Evolutionary conservation across 139 green algal genomes (phyloP).

Genomic region (Tetradesmus obliquus): DNA sequence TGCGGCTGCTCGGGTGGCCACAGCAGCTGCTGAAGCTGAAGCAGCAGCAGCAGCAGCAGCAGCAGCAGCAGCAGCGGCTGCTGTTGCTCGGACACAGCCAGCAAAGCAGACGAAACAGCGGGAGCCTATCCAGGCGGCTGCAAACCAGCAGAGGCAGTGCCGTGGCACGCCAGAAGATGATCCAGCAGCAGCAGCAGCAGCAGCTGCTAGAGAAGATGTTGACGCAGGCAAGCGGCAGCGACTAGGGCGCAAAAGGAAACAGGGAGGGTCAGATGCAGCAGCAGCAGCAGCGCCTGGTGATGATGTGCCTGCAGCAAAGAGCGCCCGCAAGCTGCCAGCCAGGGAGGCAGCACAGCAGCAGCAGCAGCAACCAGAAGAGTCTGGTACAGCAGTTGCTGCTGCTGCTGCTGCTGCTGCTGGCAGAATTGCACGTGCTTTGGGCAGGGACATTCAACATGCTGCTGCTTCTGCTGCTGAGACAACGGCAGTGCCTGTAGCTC

Average conservation of each 20-base stretch:
- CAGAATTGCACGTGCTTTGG: not conserved
- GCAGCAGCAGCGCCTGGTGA: not conserved
- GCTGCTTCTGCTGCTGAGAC: not conserved
- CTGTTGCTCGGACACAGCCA: not conserved
- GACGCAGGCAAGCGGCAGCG: not conserved
- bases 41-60: not conserved
- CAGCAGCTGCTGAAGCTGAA: not conserved
- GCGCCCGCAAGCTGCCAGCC: not conserved
- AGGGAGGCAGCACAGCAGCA: not conserved
- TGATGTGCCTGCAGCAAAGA: not conserved
- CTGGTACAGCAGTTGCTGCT: not conserved
- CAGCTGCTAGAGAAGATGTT: not conserved
- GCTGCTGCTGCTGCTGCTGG: not conserved
- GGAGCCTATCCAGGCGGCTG: not conserved
- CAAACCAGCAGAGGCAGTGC: not conserved
- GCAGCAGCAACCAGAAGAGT: not conserved
- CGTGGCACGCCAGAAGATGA: not conserved
- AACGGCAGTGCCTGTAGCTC: too few relatives aligned
- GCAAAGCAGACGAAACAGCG: not conserved
- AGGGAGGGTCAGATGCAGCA: not conserved
- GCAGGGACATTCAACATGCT: not conserved
- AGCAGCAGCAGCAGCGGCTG: not conserved
- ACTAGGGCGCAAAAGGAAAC: not conserved
- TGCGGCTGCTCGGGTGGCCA: too few relatives aligned
- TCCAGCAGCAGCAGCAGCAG: not conserved